These are phyloP conservation scores for Nectriaceae sp. DNA, from an alignment of 2,329 filamentous ascomycete genomes.

Conservation along the genomic window DNA sequence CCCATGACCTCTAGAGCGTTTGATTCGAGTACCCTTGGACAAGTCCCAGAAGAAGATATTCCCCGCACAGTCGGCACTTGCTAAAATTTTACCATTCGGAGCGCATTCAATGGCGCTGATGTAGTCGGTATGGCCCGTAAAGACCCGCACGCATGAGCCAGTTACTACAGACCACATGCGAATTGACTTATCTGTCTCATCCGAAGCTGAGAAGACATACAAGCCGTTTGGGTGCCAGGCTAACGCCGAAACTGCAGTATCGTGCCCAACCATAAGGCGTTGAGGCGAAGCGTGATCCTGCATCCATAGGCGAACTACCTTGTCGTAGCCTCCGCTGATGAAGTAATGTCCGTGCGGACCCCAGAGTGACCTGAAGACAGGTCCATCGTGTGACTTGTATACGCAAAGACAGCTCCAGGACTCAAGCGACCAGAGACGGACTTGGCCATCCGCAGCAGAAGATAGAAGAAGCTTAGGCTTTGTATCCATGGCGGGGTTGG, in stretches of 20 bases:
- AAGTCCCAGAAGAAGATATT: conserved; percentile 96
- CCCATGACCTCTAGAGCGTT: conserved; percentile 90
- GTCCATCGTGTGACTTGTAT: conserved; percentile 90
- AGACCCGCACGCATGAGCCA: conserved; percentile 85
- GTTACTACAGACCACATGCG: conserved; percentile 96
- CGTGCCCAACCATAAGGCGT: conserved; percentile 87
- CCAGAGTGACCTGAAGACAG: conserved; percentile 87
- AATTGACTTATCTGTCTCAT: conserved; percentile 82
- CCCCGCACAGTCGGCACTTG: conserved; percentile 83
- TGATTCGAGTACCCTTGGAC: conserved; percentile 79
- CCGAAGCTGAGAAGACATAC: conserved; percentile 91
- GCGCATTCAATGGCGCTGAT: conserved; percentile 84
- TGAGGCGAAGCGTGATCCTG: conserved; percentile 90
- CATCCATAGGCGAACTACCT: conserved; percentile 86
- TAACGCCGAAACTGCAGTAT: conserved; percentile 88
- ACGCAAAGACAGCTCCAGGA: conserved; percentile 90
- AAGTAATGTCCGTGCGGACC: conserved; percentile 96
- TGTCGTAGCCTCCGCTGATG: conserved; percentile 82
- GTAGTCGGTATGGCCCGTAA: conserved; percentile 87
- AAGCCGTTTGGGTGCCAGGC: conserved; percentile 92
- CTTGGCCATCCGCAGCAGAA: conserved; percentile 80
- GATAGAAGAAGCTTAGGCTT: conserved; percentile 80
- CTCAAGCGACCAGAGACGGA: conserved; percentile 91
- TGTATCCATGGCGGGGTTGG: conserved; percentile 48
- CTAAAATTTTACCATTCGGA: conserved; percentile 86